Conservation (phyloP, 768 basidiomycete species). For the Suillus paluster region DNA sequence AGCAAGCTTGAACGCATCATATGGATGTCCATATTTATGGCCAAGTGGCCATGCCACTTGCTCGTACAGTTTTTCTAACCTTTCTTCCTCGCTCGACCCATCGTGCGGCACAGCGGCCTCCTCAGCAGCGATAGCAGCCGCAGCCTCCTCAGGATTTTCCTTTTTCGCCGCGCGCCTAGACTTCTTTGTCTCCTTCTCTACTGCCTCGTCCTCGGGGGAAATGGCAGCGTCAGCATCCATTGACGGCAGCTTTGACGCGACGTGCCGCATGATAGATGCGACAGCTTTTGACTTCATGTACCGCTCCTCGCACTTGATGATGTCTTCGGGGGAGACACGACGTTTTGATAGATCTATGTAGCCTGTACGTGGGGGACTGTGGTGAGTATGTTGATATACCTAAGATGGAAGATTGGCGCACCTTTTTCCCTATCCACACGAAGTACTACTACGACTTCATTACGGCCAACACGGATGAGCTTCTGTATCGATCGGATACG, state of each 20-base stretch:
- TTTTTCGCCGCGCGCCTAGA: constrained; percentile 47
- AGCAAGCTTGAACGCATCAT: constrained; percentile 98
- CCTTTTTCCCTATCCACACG: constrained; percentile 99
- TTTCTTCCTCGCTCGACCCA: constrained; percentile 70
- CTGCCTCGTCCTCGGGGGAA: constrained; percentile 35
- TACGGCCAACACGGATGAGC: constrained; percentile 94
- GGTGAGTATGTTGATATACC: neutral
- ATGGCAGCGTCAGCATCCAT: constrained; percentile 25
- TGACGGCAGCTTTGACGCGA: constrained; percentile 79
- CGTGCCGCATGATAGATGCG: constrained; percentile 90
- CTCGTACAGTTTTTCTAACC: constrained; percentile 87
- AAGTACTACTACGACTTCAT: constrained; percentile 97
- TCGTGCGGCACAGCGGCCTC: constrained; percentile 27
- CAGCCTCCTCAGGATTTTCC: constrained; percentile 51
- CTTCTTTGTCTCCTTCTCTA: constrained; percentile 54
- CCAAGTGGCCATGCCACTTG: constrained; percentile 93
- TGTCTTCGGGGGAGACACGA: constrained; percentile 96
- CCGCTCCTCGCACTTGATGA: constrained; percentile 97
- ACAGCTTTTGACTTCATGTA: constrained; percentile 99
- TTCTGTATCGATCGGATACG: constrained; percentile 98
- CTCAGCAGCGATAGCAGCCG: constrained; percentile 45
- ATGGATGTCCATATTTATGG: constrained; percentile 90
- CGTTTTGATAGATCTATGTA: constrained; percentile 99
- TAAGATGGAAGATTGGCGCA: constrained; percentile 35
- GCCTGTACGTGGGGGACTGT: constrained; percentile 50